Percentiles rank a stretch among this genome's conserved stretches.
Evolutionary conservation across 768 basidiomycete species (phyloP).

Genomic region (Phylloporus sp.): DNA sequence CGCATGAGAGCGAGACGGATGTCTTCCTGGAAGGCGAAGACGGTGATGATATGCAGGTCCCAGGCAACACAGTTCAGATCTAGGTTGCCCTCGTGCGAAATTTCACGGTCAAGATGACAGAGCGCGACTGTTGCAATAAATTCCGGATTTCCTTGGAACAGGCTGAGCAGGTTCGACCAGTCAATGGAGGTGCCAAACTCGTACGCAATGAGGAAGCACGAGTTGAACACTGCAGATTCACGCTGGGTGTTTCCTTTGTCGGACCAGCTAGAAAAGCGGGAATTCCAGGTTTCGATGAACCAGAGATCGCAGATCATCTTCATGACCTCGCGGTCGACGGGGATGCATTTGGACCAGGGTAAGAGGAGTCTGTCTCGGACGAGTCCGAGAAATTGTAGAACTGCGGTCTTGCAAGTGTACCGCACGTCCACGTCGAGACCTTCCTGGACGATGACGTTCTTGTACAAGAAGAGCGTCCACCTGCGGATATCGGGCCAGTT

Average conservation of each 20-base stretch:
- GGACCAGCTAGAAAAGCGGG: conserved; percentile 21
- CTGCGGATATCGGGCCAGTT: conserved; percentile 25
- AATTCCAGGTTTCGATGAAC: conserved; percentile 24
- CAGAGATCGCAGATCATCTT: conserved; percentile 26
- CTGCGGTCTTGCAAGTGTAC: conserved; percentile 20
- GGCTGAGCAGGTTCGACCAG: conserved; percentile 20
- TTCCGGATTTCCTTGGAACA: conserved; percentile 19
- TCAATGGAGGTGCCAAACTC: conserved; percentile 17
- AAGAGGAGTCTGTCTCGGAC: conserved; percentile 22
- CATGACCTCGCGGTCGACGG: conserved; percentile 25
- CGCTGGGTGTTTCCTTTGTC: conserved; percentile 13
- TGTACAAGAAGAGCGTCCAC: conserved; percentile 25
- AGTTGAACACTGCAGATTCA: conserved; percentile 28
- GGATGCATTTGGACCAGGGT: conserved; percentile 24
- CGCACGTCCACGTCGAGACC: conserved; percentile 9
- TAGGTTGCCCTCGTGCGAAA: conserved; percentile 10
- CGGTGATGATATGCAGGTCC: conserved; percentile 27
- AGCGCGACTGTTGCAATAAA: conserved; percentile 19
- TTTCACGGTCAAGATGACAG: conserved; percentile 24
- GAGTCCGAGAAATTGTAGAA: conserved; percentile 26
- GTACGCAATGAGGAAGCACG: conserved; percentile 25
- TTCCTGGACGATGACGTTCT: conserved; percentile 7
- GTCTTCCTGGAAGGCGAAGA: conserved; percentile 14
- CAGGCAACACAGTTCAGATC: conserved; percentile 26
- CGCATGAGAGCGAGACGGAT: conserved; percentile 18